phyloP scores from a whole-genome alignment of 345 rosid species.

The Hevea brasiliensis region DNA sequence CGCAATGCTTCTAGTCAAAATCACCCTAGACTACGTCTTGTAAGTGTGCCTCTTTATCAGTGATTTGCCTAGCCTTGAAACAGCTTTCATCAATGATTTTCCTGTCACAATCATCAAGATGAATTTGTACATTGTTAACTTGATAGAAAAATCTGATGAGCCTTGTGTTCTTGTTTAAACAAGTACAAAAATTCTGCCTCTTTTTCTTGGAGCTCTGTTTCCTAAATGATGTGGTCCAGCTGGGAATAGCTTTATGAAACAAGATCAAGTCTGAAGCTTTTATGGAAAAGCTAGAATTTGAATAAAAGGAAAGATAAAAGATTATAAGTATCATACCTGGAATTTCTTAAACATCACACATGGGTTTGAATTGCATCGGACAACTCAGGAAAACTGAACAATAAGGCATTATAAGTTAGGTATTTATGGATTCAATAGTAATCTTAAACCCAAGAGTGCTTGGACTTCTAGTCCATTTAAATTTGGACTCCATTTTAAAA shows the following conservation, averaged over 20 bases:
- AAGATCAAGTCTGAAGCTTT: not conserved
- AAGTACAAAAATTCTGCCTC: not conserved
- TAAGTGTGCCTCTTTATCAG: constrained; percentile 32
- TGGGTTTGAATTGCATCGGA: not conserved
- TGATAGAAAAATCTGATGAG: not conserved
- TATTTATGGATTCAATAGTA: not conserved
- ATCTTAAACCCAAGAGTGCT: not conserved
- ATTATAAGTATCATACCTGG: not conserved
- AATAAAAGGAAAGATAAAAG: not conserved
- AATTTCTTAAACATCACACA: not conserved
- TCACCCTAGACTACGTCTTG: constrained; percentile 34
- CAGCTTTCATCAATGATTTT: not conserved
- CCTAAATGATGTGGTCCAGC: not conserved
- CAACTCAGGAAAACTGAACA: not conserved
- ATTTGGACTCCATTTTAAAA: not conserved
- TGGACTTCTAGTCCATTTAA: not conserved
- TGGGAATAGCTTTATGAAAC: not conserved
- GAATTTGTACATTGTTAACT: not conserved
- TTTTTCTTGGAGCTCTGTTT: not conserved
- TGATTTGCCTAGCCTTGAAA: not conserved
- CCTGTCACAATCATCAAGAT: not conserved
- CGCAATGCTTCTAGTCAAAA: constrained; percentile 36
- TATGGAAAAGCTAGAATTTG: not conserved
- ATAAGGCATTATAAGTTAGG: not conserved
- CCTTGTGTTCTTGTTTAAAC: not conserved